Base-by-base conservation (phyloP, 768 basidiomycete species). In the Strobilomyces echinocephalus region DNA sequence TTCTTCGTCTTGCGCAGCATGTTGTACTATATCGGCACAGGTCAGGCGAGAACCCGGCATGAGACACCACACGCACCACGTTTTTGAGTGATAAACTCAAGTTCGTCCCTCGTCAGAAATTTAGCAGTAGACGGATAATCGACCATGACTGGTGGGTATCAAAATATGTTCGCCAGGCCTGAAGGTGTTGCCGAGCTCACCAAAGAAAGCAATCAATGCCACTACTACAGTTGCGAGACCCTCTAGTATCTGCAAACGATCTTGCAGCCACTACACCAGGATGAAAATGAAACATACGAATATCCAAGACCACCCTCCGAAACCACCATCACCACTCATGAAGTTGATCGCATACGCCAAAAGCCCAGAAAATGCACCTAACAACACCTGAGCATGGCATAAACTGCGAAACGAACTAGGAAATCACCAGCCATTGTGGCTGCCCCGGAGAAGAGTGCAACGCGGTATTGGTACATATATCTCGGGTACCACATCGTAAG, bases 241-340 rank as follows among this genome's bases (percentile, higher is more conserved):
- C 35, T 52, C 50, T n/a, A 52, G 18, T 45, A 52, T 52, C 50
- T 52, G 28, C 5, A 8, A 3, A 9, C 9, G 36, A 36, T 38
- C 2, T 50, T 9, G 14, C 8, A 38, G 24, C 10, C n/a, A 16
- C 4, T 36, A 24, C 12, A 30, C n/a, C 18, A 14, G 7, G 16
- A 20, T 31, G 11, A 21, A 12, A 38, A 21, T 11, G 4, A 6
- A 34, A 5, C 50, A 2, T 52, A 52, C 50, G 38, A 52, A 52
- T 52, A 52, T 52, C 43, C 50, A 52, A 18, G 50, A 52, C 50
- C 50, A 52, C 43, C 50, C 50, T 21, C 45, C 43, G 14, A 52
- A 35, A 16, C 50, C 50, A 21, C 43, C 50, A 0, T 38, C 28
- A 16, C 43, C 50, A 4, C 38, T 52, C 50, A 52, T 38, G 35